Evolutionary conservation across 352 stramenopile species (phyloP).

Genomic region (Phytophthora constricta): DNA sequence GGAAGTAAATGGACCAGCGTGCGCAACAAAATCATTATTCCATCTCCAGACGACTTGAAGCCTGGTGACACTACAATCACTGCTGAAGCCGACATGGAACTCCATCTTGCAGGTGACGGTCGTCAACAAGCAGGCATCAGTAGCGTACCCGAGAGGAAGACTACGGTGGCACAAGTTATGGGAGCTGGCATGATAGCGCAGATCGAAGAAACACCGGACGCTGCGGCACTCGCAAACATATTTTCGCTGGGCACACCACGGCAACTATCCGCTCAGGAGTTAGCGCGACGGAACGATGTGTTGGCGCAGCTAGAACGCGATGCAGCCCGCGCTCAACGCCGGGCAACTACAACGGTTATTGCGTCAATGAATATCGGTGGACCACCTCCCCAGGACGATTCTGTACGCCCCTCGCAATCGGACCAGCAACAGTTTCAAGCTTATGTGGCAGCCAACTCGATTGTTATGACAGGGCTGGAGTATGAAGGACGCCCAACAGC

Average conservation of each 20-base stretch:
- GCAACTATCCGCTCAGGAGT: slow-evolving; percentile 51
- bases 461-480: slow-evolving; percentile 23
- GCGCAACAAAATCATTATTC: slow-evolving; percentile 27
- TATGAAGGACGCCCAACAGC: slow-evolving; percentile 4
- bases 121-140: slow-evolving; percentile 2
- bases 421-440: slow-evolving; percentile 43
- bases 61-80: slow-evolving; percentile 15
- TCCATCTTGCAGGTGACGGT: neutral
- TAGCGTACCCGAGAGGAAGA: slow-evolving; percentile 15
- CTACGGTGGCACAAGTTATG: neutral
- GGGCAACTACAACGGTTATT: slow-evolving; percentile 41
- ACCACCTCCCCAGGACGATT: neutral
- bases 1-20: slow-evolving; percentile 34
- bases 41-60: slow-evolving; percentile 4
- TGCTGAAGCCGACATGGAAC: slow-evolving; percentile 27
- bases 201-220: slow-evolving; percentile 13
- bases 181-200: neutral
- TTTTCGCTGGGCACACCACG: slow-evolving; percentile 67
- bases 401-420: slow-evolving; percentile 14
- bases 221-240: slow-evolving; percentile 57
- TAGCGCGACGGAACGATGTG: slow-evolving; percentile 60
- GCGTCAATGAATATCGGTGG: slow-evolving; percentile 35
- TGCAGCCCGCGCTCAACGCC: slow-evolving; percentile 28
- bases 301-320: slow-evolving; percentile 54
- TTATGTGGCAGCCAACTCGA: slow-evolving; percentile 52